Conservation (phyloP, 2,329 filamentous ascomycete species). For the Alternaria brassicicola region DNA sequence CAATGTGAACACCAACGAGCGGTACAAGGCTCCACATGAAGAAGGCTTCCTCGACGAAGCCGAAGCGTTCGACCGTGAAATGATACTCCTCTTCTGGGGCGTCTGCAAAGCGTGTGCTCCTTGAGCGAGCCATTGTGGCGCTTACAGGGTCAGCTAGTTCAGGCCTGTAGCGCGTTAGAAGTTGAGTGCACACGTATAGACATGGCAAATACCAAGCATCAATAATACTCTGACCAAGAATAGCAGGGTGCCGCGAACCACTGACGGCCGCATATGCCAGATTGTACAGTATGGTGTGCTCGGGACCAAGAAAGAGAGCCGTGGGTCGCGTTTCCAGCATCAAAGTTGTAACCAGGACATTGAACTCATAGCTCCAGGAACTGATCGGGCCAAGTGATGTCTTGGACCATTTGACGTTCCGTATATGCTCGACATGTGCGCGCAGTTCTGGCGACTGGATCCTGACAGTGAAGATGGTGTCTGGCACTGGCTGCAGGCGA, state of each 20-base stretch:
- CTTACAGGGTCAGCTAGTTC: conserved; percentile 12
- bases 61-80: conserved; percentile 20
- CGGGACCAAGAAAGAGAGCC: conserved; percentile 20
- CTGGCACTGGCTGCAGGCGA: neutral
- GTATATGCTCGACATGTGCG: conserved; percentile 14
- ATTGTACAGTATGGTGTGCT: conserved; percentile 22
- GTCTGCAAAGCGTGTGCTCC: conserved; percentile 11
- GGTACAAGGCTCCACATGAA: conserved; percentile 20
- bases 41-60: conserved; percentile 20
- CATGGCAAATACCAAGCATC: conserved; percentile 17
- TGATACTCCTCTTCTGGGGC: conserved; percentile 21
- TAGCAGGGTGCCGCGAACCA: conserved; percentile 18
- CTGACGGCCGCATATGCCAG: conserved; percentile 14
- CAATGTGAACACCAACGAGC: conserved; percentile 11
- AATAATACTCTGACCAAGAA: conserved; percentile 14
- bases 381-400: conserved; percentile 19
- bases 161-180: conserved; percentile 6
- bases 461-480: conserved; percentile 18
- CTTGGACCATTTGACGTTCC: conserved; percentile 14
- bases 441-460: conserved; percentile 15
- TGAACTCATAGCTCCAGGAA: conserved; percentile 17
- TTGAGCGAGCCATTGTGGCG: conserved; percentile 11
- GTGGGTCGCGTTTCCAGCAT: conserved; percentile 23
- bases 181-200: neutral
- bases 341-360: conserved; percentile 12